phyloP scores from a whole-genome alignment of 1,284 basidiomycete species.

The Fereydounia khargensis region DNA sequence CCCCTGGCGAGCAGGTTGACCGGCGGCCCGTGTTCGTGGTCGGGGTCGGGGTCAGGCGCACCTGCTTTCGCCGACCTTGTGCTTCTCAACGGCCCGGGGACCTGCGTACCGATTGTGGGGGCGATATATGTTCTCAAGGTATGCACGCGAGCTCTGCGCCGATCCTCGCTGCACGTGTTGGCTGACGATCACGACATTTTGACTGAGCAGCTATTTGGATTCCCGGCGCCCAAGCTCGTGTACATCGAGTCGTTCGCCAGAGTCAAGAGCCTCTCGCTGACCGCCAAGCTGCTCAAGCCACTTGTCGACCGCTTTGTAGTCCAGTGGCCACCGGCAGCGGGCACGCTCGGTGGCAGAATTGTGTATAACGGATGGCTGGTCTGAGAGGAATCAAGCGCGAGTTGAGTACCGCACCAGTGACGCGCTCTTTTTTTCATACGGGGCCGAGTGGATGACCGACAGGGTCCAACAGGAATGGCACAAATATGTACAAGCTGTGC shows the following conservation, averaged over 20 bases:
- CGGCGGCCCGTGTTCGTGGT: no score
- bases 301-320: constrained; percentile 74
- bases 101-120: constrained; percentile 76
- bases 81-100: constrained; percentile 91
- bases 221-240: constrained; percentile 72
- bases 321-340: constrained; percentile 55
- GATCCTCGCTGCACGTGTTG: no score
- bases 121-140: constrained; percentile 76
- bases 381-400: no score
- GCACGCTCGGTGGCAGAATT: not conserved
- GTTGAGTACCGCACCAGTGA: no score
- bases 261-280: constrained; percentile 76
- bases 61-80: constrained; percentile 72
- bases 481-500: no score
- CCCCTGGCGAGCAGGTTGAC: no score
- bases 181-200: no score
- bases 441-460: no score
- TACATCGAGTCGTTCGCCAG: constrained; percentile 96
- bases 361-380: not conserved
- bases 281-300: constrained; percentile 74
- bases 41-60: no score
- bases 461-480: no score
- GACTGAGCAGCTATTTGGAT: constrained; percentile 77
- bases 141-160: no score
- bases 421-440: no score